phyloP scores from a whole-genome alignment of 495 filamentous ascomycete species.

The Aspergillus bridgeri region DNA sequence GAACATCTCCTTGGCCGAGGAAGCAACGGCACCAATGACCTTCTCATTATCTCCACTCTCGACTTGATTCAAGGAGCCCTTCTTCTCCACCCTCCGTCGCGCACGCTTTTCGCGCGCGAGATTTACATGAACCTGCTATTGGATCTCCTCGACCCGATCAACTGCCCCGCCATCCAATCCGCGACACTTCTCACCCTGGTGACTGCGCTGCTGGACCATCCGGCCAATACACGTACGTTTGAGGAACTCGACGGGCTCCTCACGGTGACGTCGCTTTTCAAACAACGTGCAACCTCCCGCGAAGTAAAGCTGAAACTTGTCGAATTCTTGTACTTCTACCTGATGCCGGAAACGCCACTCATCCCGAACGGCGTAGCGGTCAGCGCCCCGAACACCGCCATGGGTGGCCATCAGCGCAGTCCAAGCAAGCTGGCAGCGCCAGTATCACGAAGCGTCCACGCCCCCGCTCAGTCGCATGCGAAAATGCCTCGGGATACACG shows the following conservation, averaged over 20 bases:
- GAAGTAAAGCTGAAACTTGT: constrained; percentile 91
- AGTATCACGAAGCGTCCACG: constrained; percentile 36
- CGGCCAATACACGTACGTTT: constrained; percentile 84
- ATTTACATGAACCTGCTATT: constrained; percentile 95
- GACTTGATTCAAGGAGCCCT: constrained; percentile 88
- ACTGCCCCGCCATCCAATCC: constrained; percentile 87
- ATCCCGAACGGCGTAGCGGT: constrained; percentile 37
- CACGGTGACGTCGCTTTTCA: constrained; percentile 92
- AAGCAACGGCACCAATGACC: constrained; percentile 77
- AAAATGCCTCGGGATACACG: constrained; percentile 51
- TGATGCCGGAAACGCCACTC: constrained; percentile 83
- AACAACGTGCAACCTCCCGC: constrained; percentile 71
- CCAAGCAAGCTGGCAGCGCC: constrained; percentile 63
- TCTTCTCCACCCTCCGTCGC: constrained; percentile 89
- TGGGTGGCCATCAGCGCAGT: constrained; percentile 57
- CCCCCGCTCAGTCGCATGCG: constrained; percentile 30
- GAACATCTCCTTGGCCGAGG: constrained; percentile 81
- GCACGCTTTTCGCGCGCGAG: constrained; percentile 81
- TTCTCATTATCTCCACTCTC: constrained; percentile 82
- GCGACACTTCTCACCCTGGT: constrained; percentile 86
- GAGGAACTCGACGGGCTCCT: constrained; percentile 89
- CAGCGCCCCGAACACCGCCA: constrained; percentile 35
- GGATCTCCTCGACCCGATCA: constrained; percentile 90
- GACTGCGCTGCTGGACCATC: constrained; percentile 76
- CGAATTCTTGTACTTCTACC: constrained; percentile 96